Percentiles rank a stretch among this genome's conserved stretches.
phyloP scores from a whole-genome alignment of 495 filamentous ascomycete species.

The Trypethelium eluteriae region DNA sequence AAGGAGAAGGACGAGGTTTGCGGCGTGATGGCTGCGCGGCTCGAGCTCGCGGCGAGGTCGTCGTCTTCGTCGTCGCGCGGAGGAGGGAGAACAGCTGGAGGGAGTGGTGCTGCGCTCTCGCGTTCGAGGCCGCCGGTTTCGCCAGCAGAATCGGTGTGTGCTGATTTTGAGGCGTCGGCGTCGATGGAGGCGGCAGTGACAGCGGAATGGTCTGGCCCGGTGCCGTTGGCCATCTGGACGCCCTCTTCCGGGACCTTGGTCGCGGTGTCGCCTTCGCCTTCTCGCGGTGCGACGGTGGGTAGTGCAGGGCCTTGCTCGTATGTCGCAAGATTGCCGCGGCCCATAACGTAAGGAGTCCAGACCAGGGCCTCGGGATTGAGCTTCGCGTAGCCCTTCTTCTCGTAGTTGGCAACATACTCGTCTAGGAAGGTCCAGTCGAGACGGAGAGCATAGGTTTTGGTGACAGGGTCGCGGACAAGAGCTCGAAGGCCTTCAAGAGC shows the following conservation, averaged over 20 bases:
- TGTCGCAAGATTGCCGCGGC: constrained; percentile 57
- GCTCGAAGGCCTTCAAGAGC: constrained; percentile 83
- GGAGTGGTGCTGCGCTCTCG: background rate
- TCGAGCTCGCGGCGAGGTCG: too few species aligned
- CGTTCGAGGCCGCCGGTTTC: constrained; percentile 9
- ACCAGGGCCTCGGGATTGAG: constrained; percentile 74
- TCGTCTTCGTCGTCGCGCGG: too few species aligned
- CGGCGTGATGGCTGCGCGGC: constrained; percentile 11
- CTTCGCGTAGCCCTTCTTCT: constrained; percentile 75
- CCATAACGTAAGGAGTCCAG: constrained; percentile 99
- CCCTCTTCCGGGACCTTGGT: constrained; percentile 33
- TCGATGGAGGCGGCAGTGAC: background rate
- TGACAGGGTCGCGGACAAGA: constrained; percentile 81
- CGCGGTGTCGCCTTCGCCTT: constrained; percentile 51
- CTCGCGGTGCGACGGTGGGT: constrained; percentile 79
- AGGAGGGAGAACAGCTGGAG: too few species aligned
- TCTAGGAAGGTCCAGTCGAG: constrained; percentile 74
- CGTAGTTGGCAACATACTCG: constrained; percentile 78
- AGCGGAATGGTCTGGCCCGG: background rate
- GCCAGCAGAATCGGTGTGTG: constrained; percentile 13
- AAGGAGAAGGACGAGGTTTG: constrained; percentile 3
- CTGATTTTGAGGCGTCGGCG: background rate
- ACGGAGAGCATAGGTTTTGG: constrained; percentile 78
- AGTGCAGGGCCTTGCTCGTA: constrained; percentile 77
- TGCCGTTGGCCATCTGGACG: constrained; percentile 29